These are phyloP conservation scores for Mytilinidion resinicola DNA, from an alignment of 495 filamentous ascomycete genomes.

Conservation along the genomic window DNA sequence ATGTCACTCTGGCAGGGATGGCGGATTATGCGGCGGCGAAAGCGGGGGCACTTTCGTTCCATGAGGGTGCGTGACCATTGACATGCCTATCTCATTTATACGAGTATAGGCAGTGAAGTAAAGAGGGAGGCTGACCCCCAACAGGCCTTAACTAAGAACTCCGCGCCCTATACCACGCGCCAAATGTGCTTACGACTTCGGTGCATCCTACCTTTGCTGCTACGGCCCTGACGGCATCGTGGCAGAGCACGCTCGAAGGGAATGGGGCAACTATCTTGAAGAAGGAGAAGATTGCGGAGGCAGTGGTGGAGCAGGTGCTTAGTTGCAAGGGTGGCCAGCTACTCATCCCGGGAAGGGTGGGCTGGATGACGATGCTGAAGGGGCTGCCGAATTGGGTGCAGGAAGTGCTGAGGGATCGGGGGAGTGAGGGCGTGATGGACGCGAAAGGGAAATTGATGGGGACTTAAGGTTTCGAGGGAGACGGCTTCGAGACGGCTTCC, in stretches of 20 bases:
- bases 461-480: too few species aligned
- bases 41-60: slow-evolving; percentile 51
- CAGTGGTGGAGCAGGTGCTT: slow-evolving; percentile 16
- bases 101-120: too few species aligned
- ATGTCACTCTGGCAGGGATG: slow-evolving; percentile 44
- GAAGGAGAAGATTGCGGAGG: slow-evolving; percentile 14
- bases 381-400: slow-evolving; percentile 23
- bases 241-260: slow-evolving; percentile 13
- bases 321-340: slow-evolving; percentile 16
- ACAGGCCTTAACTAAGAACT: slow-evolving; percentile 33
- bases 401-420: slow-evolving; percentile 6
- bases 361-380: slow-evolving; percentile 1
- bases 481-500: too few species aligned
- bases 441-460: too few species aligned
- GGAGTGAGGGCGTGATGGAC: too few species aligned
- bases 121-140: too few species aligned
- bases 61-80: slow-evolving; percentile 41
- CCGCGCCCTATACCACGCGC: slow-evolving; percentile 25
- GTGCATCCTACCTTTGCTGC: slow-evolving; percentile 35
- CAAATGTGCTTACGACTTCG: slow-evolving; percentile 31
- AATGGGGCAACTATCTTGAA: slow-evolving; percentile 4
- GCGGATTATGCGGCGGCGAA: slow-evolving; percentile 53
- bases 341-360: slow-evolving; percentile 2
- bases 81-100: too few species aligned
- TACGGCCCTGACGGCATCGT: slow-evolving; percentile 26